A percentile compares a stretch with the other conserved stretches of the same genome.
Conservation (phyloP, 164 flowering plant genomes). For the Vitis vinifera region DNA sequence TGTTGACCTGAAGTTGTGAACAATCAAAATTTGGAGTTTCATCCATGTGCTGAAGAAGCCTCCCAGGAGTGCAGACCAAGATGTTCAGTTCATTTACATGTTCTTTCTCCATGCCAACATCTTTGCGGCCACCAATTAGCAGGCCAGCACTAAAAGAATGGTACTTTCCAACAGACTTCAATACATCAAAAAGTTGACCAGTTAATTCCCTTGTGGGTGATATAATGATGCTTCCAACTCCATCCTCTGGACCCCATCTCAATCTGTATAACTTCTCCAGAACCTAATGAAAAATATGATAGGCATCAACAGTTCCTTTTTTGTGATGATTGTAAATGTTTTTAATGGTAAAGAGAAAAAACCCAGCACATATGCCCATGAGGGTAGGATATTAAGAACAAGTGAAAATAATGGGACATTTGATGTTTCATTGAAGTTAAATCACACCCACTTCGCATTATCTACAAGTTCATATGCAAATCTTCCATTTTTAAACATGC, state of each 20-base stretch:
- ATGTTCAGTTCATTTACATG: slow-evolving; percentile 74
- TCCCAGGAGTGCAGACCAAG: slow-evolving; percentile 92
- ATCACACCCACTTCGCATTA: no score
- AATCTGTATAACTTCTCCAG: slow-evolving; percentile 78
- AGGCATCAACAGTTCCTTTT: background rate
- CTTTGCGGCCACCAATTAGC: slow-evolving; percentile 90
- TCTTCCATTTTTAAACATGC: no score
- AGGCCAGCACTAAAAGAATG: slow-evolving; percentile 94
- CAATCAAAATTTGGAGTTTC: slow-evolving; percentile 95
- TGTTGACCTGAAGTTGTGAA: slow-evolving; percentile 85
- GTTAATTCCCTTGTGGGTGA: slow-evolving; percentile 97
- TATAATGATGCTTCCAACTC: slow-evolving; percentile 91
- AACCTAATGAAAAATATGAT: slow-evolving; percentile 42
- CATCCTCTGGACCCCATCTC: slow-evolving; percentile 86
- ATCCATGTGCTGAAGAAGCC: slow-evolving; percentile 98
- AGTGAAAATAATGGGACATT: no score
- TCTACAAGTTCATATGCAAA: no score
- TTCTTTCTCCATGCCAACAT: slow-evolving; percentile 78
- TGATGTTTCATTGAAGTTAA: no score
- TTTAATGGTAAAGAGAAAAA: background rate
- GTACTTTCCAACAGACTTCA: slow-evolving; percentile 69
- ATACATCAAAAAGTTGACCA: slow-evolving; percentile 71
- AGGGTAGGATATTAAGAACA: background rate
- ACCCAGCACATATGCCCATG: background rate
- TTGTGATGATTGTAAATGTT: background rate